These are phyloP conservation scores for Podosphaera aphanis DNA, from an alignment of 2,329 filamentous ascomycete species.

Conservation along the genomic window DNA sequence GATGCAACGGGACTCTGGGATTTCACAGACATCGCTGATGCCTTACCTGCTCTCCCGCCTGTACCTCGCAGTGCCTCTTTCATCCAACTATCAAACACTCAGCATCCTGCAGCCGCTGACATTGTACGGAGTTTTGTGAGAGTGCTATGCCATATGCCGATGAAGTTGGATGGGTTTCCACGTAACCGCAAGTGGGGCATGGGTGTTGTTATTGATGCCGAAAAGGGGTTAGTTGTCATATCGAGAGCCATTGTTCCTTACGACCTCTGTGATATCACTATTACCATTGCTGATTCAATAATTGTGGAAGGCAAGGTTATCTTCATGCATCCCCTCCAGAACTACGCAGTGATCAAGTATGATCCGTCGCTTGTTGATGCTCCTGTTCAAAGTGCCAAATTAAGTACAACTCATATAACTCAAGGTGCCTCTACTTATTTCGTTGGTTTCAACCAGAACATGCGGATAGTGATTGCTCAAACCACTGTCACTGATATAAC, in stretches of 20 bases:
- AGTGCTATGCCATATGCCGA: conserved; percentile 74
- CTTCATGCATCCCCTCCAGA: conserved; percentile 89
- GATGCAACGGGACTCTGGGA: conserved; percentile 85
- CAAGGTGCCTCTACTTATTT: conserved; percentile 91
- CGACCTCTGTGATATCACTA: conserved; percentile 83
- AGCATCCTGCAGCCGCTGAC: conserved; percentile 73
- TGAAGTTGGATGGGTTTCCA: conserved; percentile 95
- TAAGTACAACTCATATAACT: conserved; percentile 62
- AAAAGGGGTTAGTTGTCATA: conserved; percentile 83
- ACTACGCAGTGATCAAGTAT: conserved; percentile 89
- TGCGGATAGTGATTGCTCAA: conserved; percentile 76
- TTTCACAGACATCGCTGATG: conserved; percentile 62
- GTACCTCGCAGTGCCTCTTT: conserved; percentile 65
- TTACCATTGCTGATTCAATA: conserved; percentile 92
- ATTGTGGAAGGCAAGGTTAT: conserved; percentile 84
- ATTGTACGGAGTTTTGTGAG: conserved; percentile 88
- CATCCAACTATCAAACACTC: conserved; percentile 72
- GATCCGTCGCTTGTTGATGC: conserved; percentile 84
- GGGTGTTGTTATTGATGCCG: conserved; percentile 89
- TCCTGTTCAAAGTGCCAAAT: conserved; percentile 67
- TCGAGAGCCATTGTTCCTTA: conserved; percentile 88
- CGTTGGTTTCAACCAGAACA: conserved; percentile 93
- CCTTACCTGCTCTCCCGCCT: conserved; percentile 50
- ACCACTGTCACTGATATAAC: conserved; percentile 94
- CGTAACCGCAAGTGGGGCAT: conserved; percentile 86